phyloP scores from a whole-genome alignment of 1,284 basidiomycete genomes.

The Thecaphora thlaspeos region DNA sequence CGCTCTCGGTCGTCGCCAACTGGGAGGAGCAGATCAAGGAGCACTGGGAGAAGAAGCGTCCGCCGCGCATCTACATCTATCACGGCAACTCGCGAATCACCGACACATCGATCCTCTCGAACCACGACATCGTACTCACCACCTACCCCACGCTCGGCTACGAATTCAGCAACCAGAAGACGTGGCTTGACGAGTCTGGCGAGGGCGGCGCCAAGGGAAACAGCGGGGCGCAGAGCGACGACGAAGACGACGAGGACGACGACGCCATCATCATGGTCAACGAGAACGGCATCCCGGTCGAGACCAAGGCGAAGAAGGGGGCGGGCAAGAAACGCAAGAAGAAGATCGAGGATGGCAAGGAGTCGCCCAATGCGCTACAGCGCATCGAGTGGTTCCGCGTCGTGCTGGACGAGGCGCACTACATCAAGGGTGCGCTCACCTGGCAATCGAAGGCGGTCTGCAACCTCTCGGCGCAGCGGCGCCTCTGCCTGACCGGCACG shows the following conservation, averaged over 20 bases:
- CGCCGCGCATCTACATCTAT: constrained; percentile 78
- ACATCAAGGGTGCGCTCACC: constrained; percentile 92
- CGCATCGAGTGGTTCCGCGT: constrained; percentile 96
- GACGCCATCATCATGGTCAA: constrained; percentile 69
- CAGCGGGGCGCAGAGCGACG: constrained; percentile 7
- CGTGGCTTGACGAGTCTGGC: constrained; percentile 37
- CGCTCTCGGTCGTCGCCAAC: constrained; percentile 91
- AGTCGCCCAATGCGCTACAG: constrained; percentile 82
- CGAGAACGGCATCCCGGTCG: constrained; percentile 62
- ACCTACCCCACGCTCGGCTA: constrained; percentile 93
- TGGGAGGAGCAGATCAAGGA: constrained; percentile 99
- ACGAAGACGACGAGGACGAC: constrained; percentile 60
- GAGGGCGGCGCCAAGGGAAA: constrained; percentile 7
- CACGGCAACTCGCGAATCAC: constrained; percentile 86
- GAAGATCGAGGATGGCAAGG: constrained; percentile 61
- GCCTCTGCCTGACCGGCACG: constrained; percentile 91
- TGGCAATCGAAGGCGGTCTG: constrained; percentile 92
- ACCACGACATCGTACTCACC: constrained; percentile 96
- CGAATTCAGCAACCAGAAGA: constrained; percentile 82
- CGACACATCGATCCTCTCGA: constrained; percentile 78
- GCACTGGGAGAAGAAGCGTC: constrained; percentile 62
- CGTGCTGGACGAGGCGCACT: constrained; percentile 89
- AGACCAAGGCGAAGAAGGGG: constrained; percentile 8
- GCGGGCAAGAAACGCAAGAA: constrained; percentile 60
- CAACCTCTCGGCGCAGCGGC: constrained; percentile 86